Evolutionary conservation across 139 green algal genomes (phyloP), one percentile per base, ranked within the genome.

Genomic region (Chlamydomonas sphaeroides): DNA sequence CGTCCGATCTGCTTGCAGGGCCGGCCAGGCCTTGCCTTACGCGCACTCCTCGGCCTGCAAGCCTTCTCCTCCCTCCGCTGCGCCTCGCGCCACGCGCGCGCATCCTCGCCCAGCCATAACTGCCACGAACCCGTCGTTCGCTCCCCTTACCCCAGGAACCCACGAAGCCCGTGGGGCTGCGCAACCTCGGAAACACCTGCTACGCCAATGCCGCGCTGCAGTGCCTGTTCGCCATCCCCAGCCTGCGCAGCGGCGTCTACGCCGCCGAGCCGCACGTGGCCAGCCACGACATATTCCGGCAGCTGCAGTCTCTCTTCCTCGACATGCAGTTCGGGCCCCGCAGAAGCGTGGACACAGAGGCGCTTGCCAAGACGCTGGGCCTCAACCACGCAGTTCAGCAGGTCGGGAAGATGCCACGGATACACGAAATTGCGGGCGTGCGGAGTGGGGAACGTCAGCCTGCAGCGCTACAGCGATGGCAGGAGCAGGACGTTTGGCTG

Each of bases 181-280:
- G 83, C 68, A 98, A 98, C 87, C 88, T 98, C 21, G 95, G 94
- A 61, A 95, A 95, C 87, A 98, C 94, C 8, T 98, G 95, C 91
- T 98, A 98, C 82, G 90, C 94, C 17, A 97, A 96, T 84, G 89
- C 80, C 21, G 94, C 93, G 36, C 87, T 98, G 65, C 95, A 98
- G 88, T 95, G 92, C 83, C 87, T 98, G 38, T 95, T 93, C 84
- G 86, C 89, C 51, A 90, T 91, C 21, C 80, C 78, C 15, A 78
- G 82, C 5, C 94, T 98, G 82, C 86, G 93, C 20, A 56, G 86
- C 45, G 89, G 82, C 5, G 70, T 98, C 45, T 96, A 91, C 61
- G n/a, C 53, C 61, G 68, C 90, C 35, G 86, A 89, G 68, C 66
- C 51, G 41, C 20, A 69, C 51, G 77, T 84, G 45, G 77, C 63